Percentiles rank a stretch among this genome's conserved stretches.
These are phyloP conservation scores for Wallacemonas sp. DNA, from an alignment of 208 protist species.

Conservation along the genomic window DNA sequence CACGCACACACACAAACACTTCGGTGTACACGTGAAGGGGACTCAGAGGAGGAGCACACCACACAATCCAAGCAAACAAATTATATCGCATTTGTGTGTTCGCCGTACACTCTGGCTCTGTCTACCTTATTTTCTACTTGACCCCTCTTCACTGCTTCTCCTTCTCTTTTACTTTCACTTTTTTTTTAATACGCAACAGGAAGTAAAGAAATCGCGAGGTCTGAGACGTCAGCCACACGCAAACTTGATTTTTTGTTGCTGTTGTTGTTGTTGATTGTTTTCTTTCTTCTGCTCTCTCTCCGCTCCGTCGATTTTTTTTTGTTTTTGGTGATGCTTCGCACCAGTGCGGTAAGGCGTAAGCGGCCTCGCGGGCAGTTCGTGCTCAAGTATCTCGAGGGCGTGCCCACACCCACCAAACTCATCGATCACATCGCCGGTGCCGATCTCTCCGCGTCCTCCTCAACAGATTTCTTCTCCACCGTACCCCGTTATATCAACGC, in stretches of 20 bases:
- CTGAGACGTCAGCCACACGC: too few species aligned
- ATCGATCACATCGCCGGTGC: slow-evolving; percentile 81
- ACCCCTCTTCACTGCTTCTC: slow-evolving; percentile 1
- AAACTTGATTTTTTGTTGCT: neutral
- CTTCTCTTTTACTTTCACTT: slow-evolving; percentile 15
- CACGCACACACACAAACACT: too few species aligned
- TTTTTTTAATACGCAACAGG: too few species aligned
- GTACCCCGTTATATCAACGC: slow-evolving; percentile 65
- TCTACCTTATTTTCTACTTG: slow-evolving; percentile 10
- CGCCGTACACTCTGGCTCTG: too few species aligned
- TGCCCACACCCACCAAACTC: slow-evolving; percentile 50
- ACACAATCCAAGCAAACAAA: neutral
- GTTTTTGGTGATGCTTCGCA: slow-evolving; percentile 18
- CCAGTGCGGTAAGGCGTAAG: slow-evolving; percentile 15
- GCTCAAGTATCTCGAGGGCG: slow-evolving; percentile 76
- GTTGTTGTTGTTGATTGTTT: slow-evolving; percentile 8
- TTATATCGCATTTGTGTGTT: neutral
- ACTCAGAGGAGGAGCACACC: too few species aligned
- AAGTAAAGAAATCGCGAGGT: too few species aligned
- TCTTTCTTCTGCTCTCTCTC: slow-evolving; percentile 4
- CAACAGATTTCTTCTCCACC: slow-evolving; percentile 54
- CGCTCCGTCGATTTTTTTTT: neutral
- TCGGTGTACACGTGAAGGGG: too few species aligned
- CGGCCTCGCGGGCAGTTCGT: slow-evolving; percentile 44
- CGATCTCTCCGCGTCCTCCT: slow-evolving; percentile 42